A percentile compares a stretch with the other conserved stretches of the same genome.
Conservation (phyloP, 1,284 basidiomycete genomes). For the Tremellales sp. region DNA sequence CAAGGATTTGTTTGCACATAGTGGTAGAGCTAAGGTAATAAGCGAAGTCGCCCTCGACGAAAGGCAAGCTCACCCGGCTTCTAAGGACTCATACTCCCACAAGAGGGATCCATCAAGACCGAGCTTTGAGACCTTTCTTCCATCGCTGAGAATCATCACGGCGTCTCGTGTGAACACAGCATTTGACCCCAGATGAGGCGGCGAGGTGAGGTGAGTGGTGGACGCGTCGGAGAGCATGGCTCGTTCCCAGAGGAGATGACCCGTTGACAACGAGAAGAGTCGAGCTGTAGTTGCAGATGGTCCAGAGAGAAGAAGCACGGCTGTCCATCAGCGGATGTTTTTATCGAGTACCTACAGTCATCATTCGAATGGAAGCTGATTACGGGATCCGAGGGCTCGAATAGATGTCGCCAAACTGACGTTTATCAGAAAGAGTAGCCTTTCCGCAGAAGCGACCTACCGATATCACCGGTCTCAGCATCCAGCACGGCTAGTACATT, state of each 20-base stretch:
- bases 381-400: slow-evolving; percentile 64
- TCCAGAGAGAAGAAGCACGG: slow-evolving; percentile 69
- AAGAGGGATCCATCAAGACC: no score
- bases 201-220: slow-evolving; percentile 53
- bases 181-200: slow-evolving; percentile 51
- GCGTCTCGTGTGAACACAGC: slow-evolving; percentile 44
- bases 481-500: slow-evolving; percentile 77
- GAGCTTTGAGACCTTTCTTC: slow-evolving; percentile 26
- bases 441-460: slow-evolving; percentile 51
- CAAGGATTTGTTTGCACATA: slow-evolving; percentile 60
- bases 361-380: slow-evolving; percentile 63
- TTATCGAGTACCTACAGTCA: slow-evolving; percentile 52
- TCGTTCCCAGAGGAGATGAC: slow-evolving; percentile 66
- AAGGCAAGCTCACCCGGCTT: no score
- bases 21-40: slow-evolving; percentile 56
- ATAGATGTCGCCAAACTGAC: slow-evolving; percentile 75
- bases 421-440: slow-evolving; percentile 9
- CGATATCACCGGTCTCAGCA: slow-evolving; percentile 65
- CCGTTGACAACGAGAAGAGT: slow-evolving; percentile 62
- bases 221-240: slow-evolving; percentile 54
- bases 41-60: no score
- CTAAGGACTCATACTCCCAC: slow-evolving; percentile 41
- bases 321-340: slow-evolving; percentile 47
- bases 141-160: slow-evolving; percentile 37
- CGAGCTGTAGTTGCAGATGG: slow-evolving; percentile 67